Evolutionary conservation across 768 basidiomycete genomes (phyloP), one percentile per base, ranked within the genome.

Genomic region (Lactarius evosmus): DNA sequence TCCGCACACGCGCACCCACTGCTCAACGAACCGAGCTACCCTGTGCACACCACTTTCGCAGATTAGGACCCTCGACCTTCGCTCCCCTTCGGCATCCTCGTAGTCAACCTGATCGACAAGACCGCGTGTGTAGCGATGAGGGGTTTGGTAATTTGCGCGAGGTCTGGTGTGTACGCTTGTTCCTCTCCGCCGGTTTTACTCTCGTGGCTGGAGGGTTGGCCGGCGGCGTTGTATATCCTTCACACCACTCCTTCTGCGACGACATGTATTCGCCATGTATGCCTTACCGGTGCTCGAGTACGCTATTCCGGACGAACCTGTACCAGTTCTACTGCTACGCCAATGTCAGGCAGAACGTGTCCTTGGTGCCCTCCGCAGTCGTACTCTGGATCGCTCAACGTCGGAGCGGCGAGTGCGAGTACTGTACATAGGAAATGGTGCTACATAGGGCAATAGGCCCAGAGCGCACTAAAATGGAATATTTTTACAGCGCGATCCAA

Each of bases 51-150:
- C 73, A 78, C 83, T 14, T 97, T 98, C 73, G 86, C 93, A 60
- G 97, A 98, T 79, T 99, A 96, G 97, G 79, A 97, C n/a, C 94
- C 96, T n/a, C 0, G 96, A 95, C 25, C 85, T 98, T 69, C 94
- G 89, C 75, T 93, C 93, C 7, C 83, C 33, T 76, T 98, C 14
- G 97, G 96, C 22, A 94, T 95, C 82, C 76, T 98, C 66, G 81
- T 97, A 75, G 86, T 96, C 76, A 95, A 94, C 75, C 74, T 97
- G 61, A 95, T 98, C 70, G 95, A 99, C 79, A 98, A 98, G 90
- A 93, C 69, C 82, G 91, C 34, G 81, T 98, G 56, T 79, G 83
- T 16, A 88, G 88, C 0, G 88, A 93, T 9, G 91, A 89, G 62
- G 84, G 84, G 0, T 91, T 88, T 70, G 90, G 91, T 3, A 91